Percentiles rank a stretch among this genome's conserved stretches.
Evolutionary conservation across 108 stramenopile species (phyloP).

Genomic region (Parmales sp.): DNA sequence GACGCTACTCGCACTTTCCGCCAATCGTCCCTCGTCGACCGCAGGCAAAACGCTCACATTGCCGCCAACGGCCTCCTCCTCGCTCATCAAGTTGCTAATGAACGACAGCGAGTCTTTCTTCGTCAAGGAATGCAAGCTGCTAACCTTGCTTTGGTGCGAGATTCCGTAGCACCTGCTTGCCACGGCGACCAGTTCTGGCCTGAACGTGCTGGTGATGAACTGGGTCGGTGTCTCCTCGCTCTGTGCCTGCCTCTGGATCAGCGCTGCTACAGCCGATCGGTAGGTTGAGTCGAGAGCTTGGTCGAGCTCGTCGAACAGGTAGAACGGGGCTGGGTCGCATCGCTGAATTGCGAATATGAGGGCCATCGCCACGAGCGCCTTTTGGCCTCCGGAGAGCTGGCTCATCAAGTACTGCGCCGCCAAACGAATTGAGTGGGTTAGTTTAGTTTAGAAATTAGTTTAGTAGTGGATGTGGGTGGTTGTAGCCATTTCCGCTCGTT

Average conservation of each 20-base stretch:
- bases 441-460: too few species aligned
- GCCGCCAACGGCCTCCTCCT: neutral
- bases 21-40: neutral
- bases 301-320: slow-evolving; percentile 96
- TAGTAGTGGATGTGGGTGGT: too few species aligned
- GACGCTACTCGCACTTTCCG: neutral
- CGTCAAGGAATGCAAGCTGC: slow-evolving; percentile 57
- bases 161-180: slow-evolving; percentile 78
- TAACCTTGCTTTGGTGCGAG: slow-evolving; percentile 77
- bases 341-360: slow-evolving; percentile 97
- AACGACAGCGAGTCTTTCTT: slow-evolving; percentile 76
- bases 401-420: slow-evolving; percentile 54
- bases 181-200: slow-evolving; percentile 88
- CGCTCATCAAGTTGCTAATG: slow-evolving; percentile 38
- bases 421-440: too few species aligned
- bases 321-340: slow-evolving; percentile 98
- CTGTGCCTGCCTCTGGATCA: slow-evolving; percentile 86
- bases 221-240: slow-evolving; percentile 83
- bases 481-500: too few species aligned
- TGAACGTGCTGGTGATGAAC: slow-evolving; percentile 98
- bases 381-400: slow-evolving; percentile 97
- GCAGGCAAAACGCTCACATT: neutral
- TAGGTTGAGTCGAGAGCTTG: slow-evolving; percentile 93
- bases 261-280: slow-evolving; percentile 84
- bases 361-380: slow-evolving; percentile 95